Conservation (phyloP, 2,329 filamentous ascomycete species). For the Ophiostoma quercus region DNA sequence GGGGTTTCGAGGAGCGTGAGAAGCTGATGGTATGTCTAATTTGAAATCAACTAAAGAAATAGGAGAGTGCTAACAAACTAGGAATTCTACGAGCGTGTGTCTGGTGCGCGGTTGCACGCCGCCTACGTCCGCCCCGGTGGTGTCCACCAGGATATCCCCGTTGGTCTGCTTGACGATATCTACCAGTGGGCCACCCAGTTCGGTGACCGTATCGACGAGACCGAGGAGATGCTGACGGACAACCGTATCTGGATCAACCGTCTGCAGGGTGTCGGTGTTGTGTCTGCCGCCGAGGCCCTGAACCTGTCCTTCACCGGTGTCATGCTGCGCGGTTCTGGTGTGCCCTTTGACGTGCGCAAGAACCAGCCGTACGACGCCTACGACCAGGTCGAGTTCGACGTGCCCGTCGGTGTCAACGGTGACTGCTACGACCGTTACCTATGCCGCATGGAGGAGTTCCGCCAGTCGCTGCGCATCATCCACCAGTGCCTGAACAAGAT, state of each 20-base stretch:
- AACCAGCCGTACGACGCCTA: conserved; percentile 97
- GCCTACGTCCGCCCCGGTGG: conserved; percentile 95
- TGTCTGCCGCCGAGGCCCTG: conserved; percentile 86
- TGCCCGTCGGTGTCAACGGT: conserved; percentile 91
- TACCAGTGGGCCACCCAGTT: conserved; percentile 99
- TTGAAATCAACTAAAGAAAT: no score
- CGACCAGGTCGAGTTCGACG: conserved; percentile 95
- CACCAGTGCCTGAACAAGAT: conserved; percentile 99
- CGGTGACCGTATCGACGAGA: conserved; percentile 96
- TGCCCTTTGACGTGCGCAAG: conserved; percentile 96
- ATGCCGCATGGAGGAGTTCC: conserved; percentile 99
- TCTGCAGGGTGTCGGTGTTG: conserved; percentile 85
- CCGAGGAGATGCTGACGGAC: conserved; percentile 95
- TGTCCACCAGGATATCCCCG: conserved; percentile 89
- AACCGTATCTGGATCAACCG: conserved; percentile 99
- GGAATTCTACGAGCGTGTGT: conserved; percentile 99
- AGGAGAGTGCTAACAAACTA: conserved; percentile 42
- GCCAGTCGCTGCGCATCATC: conserved; percentile 95
- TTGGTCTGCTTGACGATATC: conserved; percentile 94
- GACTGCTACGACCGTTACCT: conserved; percentile 99
- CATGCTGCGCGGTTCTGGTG: conserved; percentile 94
- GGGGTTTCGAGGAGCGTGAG: conserved; percentile 99
- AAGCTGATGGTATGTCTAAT: conserved; percentile 99
- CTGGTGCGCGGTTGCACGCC: conserved; percentile 91
- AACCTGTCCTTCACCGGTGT: conserved; percentile 96